A percentile compares a stretch with the other conserved stretches of the same genome.
phyloP scores from a whole-genome alignment of 345 rosid species.

The Citrus inodora region DNA sequence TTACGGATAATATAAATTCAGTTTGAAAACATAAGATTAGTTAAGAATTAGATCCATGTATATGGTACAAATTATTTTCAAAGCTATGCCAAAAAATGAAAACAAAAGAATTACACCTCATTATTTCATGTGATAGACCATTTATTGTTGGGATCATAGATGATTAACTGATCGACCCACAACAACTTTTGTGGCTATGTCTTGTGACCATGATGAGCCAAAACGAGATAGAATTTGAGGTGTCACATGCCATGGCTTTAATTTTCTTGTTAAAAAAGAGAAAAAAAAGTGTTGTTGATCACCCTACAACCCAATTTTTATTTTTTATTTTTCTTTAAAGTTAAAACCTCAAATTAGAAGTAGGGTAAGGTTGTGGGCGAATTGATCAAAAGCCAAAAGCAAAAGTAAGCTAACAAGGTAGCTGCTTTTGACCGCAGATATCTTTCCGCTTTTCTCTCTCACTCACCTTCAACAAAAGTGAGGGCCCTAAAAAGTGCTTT shows the following conservation, averaged over 20 bases:
- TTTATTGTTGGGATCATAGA: background rate
- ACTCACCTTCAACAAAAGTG: constrained; percentile 1
- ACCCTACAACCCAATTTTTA: background rate
- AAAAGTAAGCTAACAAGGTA: background rate
- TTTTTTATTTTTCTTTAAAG: background rate
- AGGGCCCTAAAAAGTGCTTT: constrained; percentile 2
- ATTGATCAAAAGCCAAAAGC: constrained; percentile 15
- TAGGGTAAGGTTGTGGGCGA: constrained; percentile 13
- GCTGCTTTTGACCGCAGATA: constrained; percentile 15
- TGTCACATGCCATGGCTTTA: constrained; percentile 6
- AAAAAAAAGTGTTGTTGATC: constrained; percentile 2
- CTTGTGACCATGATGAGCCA: background rate
- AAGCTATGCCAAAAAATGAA: background rate
- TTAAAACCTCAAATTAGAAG: background rate
- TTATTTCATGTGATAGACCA: background rate
- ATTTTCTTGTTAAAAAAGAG: background rate
- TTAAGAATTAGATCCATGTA: background rate
- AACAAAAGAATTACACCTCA: background rate
- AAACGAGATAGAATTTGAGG: background rate
- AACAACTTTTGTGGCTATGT: background rate
- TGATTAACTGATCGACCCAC: background rate
- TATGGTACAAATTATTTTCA: background rate
- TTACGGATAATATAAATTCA: too few species aligned
- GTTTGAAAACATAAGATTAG: background rate
- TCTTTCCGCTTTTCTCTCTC: background rate